Conservation (phyloP, 305 asterid genomes). For the Fraxinus latifolia region DNA sequence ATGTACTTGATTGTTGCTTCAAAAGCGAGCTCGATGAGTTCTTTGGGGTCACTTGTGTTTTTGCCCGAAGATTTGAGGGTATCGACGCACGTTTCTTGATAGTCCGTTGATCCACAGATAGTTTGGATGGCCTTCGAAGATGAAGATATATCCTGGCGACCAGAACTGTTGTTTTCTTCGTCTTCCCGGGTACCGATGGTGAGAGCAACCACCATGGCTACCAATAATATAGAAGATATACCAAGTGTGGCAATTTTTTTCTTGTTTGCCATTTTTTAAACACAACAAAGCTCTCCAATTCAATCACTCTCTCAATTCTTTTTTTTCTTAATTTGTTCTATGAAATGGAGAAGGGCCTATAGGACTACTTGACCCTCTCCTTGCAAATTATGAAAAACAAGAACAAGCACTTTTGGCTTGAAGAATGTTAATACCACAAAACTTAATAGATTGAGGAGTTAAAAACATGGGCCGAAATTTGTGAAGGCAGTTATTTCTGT, state of each 20-base stretch:
- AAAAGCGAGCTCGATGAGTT: constrained; percentile 27
- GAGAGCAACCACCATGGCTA: constrained; percentile 11
- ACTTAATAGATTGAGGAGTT: background rate
- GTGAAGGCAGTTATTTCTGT: background rate
- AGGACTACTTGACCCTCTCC: constrained; percentile 1
- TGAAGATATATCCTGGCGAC: background rate
- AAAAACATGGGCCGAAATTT: background rate
- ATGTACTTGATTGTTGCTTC: constrained; percentile 24
- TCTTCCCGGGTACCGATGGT: background rate
- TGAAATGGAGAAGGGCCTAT: constrained; percentile 3
- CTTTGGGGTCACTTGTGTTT: constrained; percentile 23
- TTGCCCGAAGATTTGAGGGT: constrained; percentile 27
- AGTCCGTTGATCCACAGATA: constrained; percentile 29
- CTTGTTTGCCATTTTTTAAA: background rate
- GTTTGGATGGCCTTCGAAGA: constrained; percentile 24
- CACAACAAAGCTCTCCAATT: background rate
- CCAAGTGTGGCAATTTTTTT: constrained; percentile 5
- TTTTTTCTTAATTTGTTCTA: background rate
- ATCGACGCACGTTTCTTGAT: constrained; percentile 28
- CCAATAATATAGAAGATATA: background rate
- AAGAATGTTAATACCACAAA: background rate
- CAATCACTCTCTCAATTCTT: background rate
- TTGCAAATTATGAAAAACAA: background rate
- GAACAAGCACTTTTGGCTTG: background rate
- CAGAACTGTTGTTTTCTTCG: background rate